A percentile compares a stretch with the other conserved stretches of the same genome.
phyloP scores from a whole-genome alignment of 2,329 filamentous ascomycete species.

The Penicillium oxalicum region DNA sequence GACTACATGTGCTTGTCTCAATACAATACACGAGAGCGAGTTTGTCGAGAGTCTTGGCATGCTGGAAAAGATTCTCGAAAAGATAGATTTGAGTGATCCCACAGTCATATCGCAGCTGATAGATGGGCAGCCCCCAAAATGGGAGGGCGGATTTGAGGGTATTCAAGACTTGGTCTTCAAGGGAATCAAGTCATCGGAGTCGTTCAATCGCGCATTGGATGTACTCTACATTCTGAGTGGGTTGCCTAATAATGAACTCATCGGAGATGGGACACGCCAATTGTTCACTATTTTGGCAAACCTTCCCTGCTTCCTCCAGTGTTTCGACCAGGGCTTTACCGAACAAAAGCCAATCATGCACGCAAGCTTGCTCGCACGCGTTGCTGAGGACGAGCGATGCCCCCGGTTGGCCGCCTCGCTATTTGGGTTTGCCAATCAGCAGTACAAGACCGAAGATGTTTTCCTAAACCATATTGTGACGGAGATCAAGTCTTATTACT shows the following conservation, averaged over 20 bases:
- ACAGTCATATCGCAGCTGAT: slow-evolving; percentile 64
- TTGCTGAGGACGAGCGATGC: slow-evolving; percentile 68
- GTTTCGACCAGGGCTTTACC: slow-evolving; percentile 61
- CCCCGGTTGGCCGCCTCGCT: slow-evolving; percentile 63
- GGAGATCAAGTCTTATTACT: slow-evolving; percentile 70
- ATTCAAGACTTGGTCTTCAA: slow-evolving; percentile 84
- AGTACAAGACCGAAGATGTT: slow-evolving; percentile 63
- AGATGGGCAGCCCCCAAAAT: slow-evolving; percentile 74
- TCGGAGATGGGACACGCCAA: slow-evolving; percentile 75
- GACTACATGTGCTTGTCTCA: slow-evolving; percentile 92
- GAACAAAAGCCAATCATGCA: slow-evolving; percentile 54
- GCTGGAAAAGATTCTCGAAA: slow-evolving; percentile 78
- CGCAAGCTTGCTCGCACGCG: slow-evolving; percentile 63
- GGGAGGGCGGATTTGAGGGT: slow-evolving; percentile 86
- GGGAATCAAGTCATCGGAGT: slow-evolving; percentile 78
- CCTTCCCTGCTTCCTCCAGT: slow-evolving; percentile 74
- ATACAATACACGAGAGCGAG: slow-evolving; percentile 93
- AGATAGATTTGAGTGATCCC: slow-evolving; percentile 70
- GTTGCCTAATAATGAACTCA: slow-evolving; percentile 70
- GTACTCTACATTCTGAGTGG: slow-evolving; percentile 72
- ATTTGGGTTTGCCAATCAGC: slow-evolving; percentile 61
- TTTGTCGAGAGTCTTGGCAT: slow-evolving; percentile 89
- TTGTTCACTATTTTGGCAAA: slow-evolving; percentile 89
- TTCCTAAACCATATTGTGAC: slow-evolving; percentile 69
- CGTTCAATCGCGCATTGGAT: slow-evolving; percentile 69